Conservation (phyloP, 768 basidiomycete species). For the Boletus rex-veris region DNA sequence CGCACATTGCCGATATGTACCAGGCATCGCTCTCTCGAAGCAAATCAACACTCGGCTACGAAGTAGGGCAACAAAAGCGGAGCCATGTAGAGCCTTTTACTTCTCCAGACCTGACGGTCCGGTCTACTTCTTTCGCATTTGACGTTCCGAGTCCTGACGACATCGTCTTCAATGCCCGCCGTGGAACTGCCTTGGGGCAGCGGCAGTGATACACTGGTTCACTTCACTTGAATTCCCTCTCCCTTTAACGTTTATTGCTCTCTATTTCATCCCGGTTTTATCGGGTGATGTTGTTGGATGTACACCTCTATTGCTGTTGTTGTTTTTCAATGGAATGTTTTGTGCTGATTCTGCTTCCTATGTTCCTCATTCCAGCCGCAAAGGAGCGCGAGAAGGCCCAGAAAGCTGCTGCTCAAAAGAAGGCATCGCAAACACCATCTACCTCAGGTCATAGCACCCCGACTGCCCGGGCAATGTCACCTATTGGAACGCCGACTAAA, state of each 20-base stretch:
- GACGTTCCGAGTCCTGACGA: conserved; percentile 92
- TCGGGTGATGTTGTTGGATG: conserved; percentile 24
- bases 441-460: conserved; percentile 38
- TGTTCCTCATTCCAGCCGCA: conserved; percentile 50
- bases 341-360: conserved; percentile 39
- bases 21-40: conserved; percentile 29
- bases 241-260: conserved; percentile 9
- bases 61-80: conserved; percentile 9
- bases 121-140: conserved; percentile 55
- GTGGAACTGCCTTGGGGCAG: conserved; percentile 60
- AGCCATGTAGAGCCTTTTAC: conserved; percentile 6
- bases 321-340: conserved; percentile 33
- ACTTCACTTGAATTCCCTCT: conserved; percentile 1
- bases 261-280: conserved; percentile 15
- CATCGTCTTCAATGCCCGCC: conserved; percentile 74
- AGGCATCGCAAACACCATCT: conserved; percentile 30
- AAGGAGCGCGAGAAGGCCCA: conserved; percentile 77
- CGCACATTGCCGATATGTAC: conserved; percentile 28
- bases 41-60: conserved; percentile 24
- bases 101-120: conserved; percentile 36
- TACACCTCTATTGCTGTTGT: conserved; percentile 29
- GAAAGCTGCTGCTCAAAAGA: conserved; percentile 49
- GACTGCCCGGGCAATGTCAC: conserved; percentile 45
- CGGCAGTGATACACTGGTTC: conserved; percentile 24
- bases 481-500: conserved; percentile 40